Evolutionary conservation across 2,329 filamentous ascomycete species (phyloP), one percentile per base, ranked within the genome.

Genomic region (Raffaelea ambrosiae): DNA sequence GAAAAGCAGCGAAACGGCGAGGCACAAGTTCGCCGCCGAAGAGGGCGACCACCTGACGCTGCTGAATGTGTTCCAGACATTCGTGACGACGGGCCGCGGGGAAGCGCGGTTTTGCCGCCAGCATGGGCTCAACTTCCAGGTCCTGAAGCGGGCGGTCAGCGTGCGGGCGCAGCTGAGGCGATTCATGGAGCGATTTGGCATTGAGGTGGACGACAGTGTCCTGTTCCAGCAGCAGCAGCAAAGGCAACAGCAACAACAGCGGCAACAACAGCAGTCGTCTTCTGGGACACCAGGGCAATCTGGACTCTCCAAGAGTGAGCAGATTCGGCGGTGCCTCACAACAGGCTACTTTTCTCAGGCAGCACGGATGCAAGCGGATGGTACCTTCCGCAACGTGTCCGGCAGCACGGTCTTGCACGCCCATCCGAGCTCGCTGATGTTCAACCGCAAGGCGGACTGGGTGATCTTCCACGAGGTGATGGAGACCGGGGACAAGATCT

Each of bases 371-470:
- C 88, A 94, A 64, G 77, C 87, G 0, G 91, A 97, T 69, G 93
- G 93, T 14, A 90, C 81, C 4, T 96, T 95, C 63, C 81, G 79
- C 56, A 91, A 88, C 44, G 83, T 95, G n/a, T 83, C 83, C 51
- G 88, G 88, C 26, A 81, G 81, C 36, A 84, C 84, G 44, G 77
- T 81, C 4, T 71, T 97, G 46, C 79, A 95, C 69, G 88, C 89
- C 20, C 93, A 98, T 66, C 93, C 93, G 1, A 95, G 81, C 60
- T 94, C 86, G 36, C 68, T 97, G 56, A 88, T 97, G 81, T 97
- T 97, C 71, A 95, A 95, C 64, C 82, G 90, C 48, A 96, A 94
- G 69, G 88, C 88, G 11, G 89, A 96, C 54, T 97, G 91, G 89
- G 89, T 97, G 10, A 77, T 98, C 31, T 98, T 96, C 61, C 86